These are phyloP conservation scores for Apophysomyces ossiformis DNA, from an alignment of 371 early-diverging fungal species.

Conservation along the genomic window DNA sequence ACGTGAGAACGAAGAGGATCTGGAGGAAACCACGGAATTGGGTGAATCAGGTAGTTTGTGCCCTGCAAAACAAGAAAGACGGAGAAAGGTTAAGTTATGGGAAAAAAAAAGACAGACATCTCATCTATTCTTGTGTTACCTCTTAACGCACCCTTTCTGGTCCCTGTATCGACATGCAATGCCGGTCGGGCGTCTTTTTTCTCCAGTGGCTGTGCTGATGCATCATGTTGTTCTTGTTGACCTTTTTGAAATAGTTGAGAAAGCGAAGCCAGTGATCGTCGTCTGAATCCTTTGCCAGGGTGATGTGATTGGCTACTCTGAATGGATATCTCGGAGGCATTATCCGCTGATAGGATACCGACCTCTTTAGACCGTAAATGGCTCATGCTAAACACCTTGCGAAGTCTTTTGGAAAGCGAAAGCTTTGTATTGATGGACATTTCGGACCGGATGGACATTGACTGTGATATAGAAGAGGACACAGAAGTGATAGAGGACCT, in stretches of 20 bases:
- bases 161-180: conserved; percentile 35
- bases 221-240: conserved; percentile 9
- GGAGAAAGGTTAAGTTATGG: conserved; percentile 6
- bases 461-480: conserved; percentile 25
- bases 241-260: conserved; percentile 38
- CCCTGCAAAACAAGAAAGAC: background rate
- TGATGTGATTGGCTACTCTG: conserved; percentile 19
- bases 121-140: conserved; percentile 23
- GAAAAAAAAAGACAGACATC: background rate
- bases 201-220: conserved; percentile 13
- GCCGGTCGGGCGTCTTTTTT: conserved; percentile 32
- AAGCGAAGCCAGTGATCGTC: conserved; percentile 49
- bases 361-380: conserved; percentile 29
- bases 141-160: conserved; percentile 35
- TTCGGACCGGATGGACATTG: conserved; percentile 33
- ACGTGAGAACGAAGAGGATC: conserved; percentile 31
- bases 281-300: conserved; percentile 27
- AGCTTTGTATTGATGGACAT: conserved; percentile 39
- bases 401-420: conserved; percentile 50
- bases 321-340: conserved; percentile 15
- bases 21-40: conserved; percentile 38
- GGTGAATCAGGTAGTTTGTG: conserved; percentile 39
- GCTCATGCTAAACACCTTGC: conserved; percentile 57
- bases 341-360: conserved; percentile 9
- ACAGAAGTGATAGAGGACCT: conserved; percentile 45